Percentiles rank a stretch among this genome's conserved stretches.
phyloP scores from a whole-genome alignment of 768 basidiomycete genomes.

The Clavaria fumosa region DNA sequence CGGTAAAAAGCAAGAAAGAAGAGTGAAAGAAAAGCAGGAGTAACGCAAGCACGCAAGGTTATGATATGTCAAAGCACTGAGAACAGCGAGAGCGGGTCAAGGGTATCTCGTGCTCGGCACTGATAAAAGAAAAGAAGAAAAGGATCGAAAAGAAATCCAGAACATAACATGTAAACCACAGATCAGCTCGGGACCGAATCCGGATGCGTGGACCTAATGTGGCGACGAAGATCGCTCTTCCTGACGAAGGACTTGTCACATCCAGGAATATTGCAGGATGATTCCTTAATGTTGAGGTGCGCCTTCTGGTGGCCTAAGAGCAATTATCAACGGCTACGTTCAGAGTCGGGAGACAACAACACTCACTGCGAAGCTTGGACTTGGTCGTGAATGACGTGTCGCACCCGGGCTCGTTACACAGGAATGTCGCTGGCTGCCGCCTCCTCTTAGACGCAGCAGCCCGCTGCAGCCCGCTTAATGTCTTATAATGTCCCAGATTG shows the following conservation, averaged over 20 bases:
- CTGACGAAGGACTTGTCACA: background rate
- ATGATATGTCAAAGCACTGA: background rate
- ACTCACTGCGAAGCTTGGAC: background rate
- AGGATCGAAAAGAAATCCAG: background rate
- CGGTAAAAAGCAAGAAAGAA: background rate
- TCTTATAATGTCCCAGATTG: too few species aligned
- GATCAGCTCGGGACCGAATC: background rate
- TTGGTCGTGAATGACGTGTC: background rate
- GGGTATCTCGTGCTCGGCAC: too few species aligned
- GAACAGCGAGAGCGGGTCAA: background rate
- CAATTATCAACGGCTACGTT: background rate
- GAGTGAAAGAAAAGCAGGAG: background rate
- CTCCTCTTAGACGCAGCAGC: too few species aligned
- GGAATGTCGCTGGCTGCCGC: background rate
- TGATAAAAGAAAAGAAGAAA: background rate
- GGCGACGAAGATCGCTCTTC: background rate
- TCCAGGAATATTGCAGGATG: background rate
- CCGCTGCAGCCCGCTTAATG: background rate
- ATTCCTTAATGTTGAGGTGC: background rate
- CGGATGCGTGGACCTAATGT: background rate
- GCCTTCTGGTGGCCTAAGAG: background rate
- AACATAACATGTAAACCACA: background rate
- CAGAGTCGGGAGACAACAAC: background rate
- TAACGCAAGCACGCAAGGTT: background rate
- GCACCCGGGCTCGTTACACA: background rate